phyloP scores from a whole-genome alignment of 768 basidiomycete species.

The Mycena haematopus region DNA sequence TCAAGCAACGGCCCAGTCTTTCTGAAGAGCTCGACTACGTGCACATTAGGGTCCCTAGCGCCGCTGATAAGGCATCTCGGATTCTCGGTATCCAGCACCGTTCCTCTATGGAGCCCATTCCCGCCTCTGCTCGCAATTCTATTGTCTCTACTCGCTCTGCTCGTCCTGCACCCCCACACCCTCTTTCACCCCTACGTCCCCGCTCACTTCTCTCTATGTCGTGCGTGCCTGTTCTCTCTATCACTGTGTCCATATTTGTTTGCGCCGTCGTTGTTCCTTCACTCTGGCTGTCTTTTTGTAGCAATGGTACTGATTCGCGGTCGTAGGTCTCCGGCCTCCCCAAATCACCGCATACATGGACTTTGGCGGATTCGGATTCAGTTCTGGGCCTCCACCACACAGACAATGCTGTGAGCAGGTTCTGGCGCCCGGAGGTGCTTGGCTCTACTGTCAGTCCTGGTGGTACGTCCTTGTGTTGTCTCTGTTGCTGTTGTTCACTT shows the following conservation, averaged over 20 bases:
- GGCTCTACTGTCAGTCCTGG: conserved; percentile 88
- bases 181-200: conserved; percentile 72
- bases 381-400: conserved; percentile 82
- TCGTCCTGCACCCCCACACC: conserved; percentile 61
- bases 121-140: conserved; percentile 76
- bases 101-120: conserved; percentile 84
- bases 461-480: neutral
- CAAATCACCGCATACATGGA: conserved; percentile 91
- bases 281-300: too few relatives aligned
- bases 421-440: conserved; percentile 92
- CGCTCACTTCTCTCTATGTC: conserved; percentile 84
- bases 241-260: too few relatives aligned
- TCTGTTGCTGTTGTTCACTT: neutral
- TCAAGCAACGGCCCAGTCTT: conserved; percentile 49
- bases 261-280: too few relatives aligned
- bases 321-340: conserved; percentile 77
- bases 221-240: conserved; percentile 32
- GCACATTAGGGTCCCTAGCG: conserved; percentile 47
- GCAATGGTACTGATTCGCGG: too few relatives aligned
- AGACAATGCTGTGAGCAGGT: conserved; percentile 85
- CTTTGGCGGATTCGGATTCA: conserved; percentile 83
- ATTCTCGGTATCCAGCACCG: conserved; percentile 78
- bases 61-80: conserved; percentile 76
- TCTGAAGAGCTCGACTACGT: conserved; percentile 82
- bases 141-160: conserved; percentile 79